A percentile compares a stretch with the other conserved stretches of the same genome.
These are phyloP conservation scores for Phytophthora kernoviae DNA, from an alignment of 352 stramenopile genomes.

Conservation along the genomic window DNA sequence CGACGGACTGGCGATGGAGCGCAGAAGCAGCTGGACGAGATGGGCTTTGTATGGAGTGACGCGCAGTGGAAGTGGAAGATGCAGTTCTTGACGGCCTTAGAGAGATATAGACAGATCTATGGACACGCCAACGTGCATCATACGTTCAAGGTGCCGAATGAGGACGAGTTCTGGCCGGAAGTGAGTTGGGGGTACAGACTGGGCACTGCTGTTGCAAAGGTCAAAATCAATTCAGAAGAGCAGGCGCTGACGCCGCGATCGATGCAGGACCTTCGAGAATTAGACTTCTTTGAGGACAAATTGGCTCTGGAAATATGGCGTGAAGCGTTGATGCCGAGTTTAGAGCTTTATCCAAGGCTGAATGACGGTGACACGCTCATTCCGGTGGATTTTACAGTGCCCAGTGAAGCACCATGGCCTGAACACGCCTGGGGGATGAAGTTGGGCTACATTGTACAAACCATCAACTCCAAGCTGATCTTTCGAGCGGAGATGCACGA, in stretches of 20 bases:
- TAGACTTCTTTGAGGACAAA: slow-evolving; percentile 49
- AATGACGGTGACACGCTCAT: slow-evolving; percentile 40
- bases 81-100: slow-evolving; percentile 68
- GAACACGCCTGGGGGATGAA: slow-evolving; percentile 34
- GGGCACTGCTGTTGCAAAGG: slow-evolving; percentile 66
- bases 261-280: slow-evolving; percentile 39
- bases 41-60: slow-evolving; percentile 77
- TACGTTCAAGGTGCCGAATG: slow-evolving; percentile 86
- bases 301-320: slow-evolving; percentile 38
- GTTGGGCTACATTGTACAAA: slow-evolving; percentile 64
- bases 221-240: slow-evolving; percentile 40
- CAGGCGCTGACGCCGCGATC: slow-evolving; percentile 19
- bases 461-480: slow-evolving; percentile 45
- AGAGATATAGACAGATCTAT: slow-evolving; percentile 78
- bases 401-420: slow-evolving; percentile 53
- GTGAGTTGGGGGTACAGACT: slow-evolving; percentile 81
- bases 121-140: slow-evolving; percentile 90
- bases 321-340: slow-evolving; percentile 40
- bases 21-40: slow-evolving; percentile 55
- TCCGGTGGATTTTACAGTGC: slow-evolving; percentile 59
- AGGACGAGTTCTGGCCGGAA: slow-evolving; percentile 77
- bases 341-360: slow-evolving; percentile 41
- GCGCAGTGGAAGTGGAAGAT: slow-evolving; percentile 72
- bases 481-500: slow-evolving; percentile 48
- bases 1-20: slow-evolving; percentile 14